Percentiles rank a stretch among this genome's conserved stretches.
Conservation (phyloP, 208 protist genomes). For the Leishmania tropica region DNA sequence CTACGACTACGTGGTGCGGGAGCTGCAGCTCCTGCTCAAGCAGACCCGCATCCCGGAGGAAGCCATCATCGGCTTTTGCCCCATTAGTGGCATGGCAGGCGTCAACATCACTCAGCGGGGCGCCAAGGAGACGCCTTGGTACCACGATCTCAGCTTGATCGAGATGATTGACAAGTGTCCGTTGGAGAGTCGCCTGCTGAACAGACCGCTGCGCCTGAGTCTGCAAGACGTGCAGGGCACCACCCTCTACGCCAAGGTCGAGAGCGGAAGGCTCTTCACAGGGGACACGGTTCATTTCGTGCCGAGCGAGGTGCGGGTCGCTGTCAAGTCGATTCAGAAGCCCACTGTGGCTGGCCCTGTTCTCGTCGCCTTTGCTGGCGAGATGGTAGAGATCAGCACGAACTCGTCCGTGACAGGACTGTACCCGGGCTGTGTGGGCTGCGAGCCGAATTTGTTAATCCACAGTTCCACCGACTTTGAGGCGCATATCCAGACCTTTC, state of each 20-base stretch:
- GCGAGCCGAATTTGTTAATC: constrained; percentile 30
- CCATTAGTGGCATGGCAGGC: constrained; percentile 77
- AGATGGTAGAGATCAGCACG: constrained; percentile 72
- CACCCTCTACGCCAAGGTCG: constrained; percentile 77
- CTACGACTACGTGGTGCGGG: constrained; percentile 92
- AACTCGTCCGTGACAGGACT: constrained; percentile 54
- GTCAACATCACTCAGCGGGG: constrained; percentile 57
- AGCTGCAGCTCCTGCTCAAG: constrained; percentile 95
- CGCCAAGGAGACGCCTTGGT: constrained; percentile 58
- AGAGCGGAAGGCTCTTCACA: constrained; percentile 64
- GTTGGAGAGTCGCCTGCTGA: constrained; percentile 67
- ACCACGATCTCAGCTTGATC: constrained; percentile 66
- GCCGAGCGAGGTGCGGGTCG: constrained; percentile 59
- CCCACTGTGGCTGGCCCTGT: constrained; percentile 56
- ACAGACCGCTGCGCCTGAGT: constrained; percentile 68
- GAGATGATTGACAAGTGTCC: constrained; percentile 78
- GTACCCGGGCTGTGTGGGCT: constrained; percentile 74
- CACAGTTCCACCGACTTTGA: constrained; percentile 68
- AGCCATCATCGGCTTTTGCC: constrained; percentile 67
- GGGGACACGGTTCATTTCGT: constrained; percentile 57
- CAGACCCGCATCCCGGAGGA: constrained; percentile 84
- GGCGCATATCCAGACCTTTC: constrained; percentile 83
- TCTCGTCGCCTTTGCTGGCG: constrained; percentile 73
- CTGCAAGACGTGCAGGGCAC: constrained; percentile 69
- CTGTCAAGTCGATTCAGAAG: constrained; percentile 61